Percentiles rank a stretch among this genome's conserved stretches.
Evolutionary conservation across 1,284 basidiomycete genomes (phyloP).

Genomic region (Moesziomyces globuligerus): DNA sequence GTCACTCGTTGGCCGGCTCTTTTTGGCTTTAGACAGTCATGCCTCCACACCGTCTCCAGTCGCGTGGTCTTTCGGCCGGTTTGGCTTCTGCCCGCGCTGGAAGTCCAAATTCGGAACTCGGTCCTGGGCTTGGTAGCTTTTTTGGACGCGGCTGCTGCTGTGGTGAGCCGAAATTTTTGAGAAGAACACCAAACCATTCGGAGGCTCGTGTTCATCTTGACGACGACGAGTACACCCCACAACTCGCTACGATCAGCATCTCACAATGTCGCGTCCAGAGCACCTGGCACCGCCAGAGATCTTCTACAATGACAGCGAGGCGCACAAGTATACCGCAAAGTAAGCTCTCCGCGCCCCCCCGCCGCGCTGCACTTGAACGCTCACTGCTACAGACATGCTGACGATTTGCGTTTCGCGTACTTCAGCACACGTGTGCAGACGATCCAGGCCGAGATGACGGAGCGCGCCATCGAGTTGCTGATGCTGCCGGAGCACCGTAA

Average conservation of each 20-base stretch:
- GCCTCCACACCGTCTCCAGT: constrained; percentile 23
- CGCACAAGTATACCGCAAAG: constrained; percentile 97
- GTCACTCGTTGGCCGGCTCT: neutral
- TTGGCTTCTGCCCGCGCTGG: neutral
- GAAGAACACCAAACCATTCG: constrained; percentile 17
- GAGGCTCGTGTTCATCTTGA: neutral
- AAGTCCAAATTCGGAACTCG: constrained; percentile 25
- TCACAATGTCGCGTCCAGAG: constrained; percentile 88
- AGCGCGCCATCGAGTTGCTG: constrained; percentile 90
- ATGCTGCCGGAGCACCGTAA: constrained; percentile 73
- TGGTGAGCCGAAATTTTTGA: constrained; percentile 28
- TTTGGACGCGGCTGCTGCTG: neutral
- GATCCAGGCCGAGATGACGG: constrained; percentile 98
- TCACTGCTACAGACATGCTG: neutral
- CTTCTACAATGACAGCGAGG: constrained; percentile 95
- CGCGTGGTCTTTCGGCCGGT: constrained; percentile 15
- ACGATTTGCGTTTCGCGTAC: neutral
- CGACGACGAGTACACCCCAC: too few species aligned
- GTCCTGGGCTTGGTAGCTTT: neutral
- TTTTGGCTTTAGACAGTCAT: constrained; percentile 9
- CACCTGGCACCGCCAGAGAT: constrained; percentile 95
- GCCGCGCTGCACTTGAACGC: constrained; percentile 1
- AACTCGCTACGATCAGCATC: neutral
- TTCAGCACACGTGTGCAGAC: constrained; percentile 83
- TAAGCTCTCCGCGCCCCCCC: constrained; percentile 68